phyloP scores from a whole-genome alignment of 768 basidiomycete genomes.

The Pleurotus djamor region DNA sequence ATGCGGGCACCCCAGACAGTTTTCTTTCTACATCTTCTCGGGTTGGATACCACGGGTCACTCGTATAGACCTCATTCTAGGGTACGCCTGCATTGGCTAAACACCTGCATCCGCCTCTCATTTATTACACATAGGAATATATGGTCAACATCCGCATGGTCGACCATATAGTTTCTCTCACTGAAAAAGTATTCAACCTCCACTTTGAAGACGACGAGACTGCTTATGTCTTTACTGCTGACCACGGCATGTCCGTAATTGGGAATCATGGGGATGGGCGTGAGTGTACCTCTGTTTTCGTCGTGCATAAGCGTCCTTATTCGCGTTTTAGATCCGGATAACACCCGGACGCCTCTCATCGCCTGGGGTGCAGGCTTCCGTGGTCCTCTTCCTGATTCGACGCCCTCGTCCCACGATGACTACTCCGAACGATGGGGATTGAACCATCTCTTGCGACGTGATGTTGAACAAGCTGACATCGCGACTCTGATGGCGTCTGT shows the following conservation, averaged over 20 bases:
- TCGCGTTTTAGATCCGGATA: slow-evolving; percentile 69
- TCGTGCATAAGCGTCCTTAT: neutral
- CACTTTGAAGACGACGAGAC: slow-evolving; percentile 74
- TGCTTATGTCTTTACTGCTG: slow-evolving; percentile 79
- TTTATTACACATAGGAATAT: slow-evolving; percentile 60
- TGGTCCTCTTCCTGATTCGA: slow-evolving; percentile 56
- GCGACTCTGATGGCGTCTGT: slow-evolving; percentile 76
- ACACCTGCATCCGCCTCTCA: neutral
- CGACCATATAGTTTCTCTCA: slow-evolving; percentile 66
- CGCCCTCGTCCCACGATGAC: slow-evolving; percentile 63
- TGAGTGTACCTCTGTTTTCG: slow-evolving; percentile 24
- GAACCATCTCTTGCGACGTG: slow-evolving; percentile 56
- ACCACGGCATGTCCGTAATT: slow-evolving; percentile 88
- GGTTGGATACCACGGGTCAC: slow-evolving; percentile 85
- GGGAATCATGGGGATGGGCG: slow-evolving; percentile 91
- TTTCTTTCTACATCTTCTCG: slow-evolving; percentile 83
- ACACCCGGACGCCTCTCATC: slow-evolving; percentile 81
- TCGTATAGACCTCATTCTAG: slow-evolving; percentile 81
- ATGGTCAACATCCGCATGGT: slow-evolving; percentile 83
- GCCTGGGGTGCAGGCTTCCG: slow-evolving; percentile 79
- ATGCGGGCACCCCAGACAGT: slow-evolving; percentile 61
- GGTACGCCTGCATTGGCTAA: slow-evolving; percentile 28
- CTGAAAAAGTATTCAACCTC: slow-evolving; percentile 56
- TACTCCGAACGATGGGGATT: slow-evolving; percentile 69
- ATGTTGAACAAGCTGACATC: slow-evolving; percentile 84